Evolutionary conservation across 148 eudicot species (phyloP).

Genomic region (Vaccinium corymbosum): DNA sequence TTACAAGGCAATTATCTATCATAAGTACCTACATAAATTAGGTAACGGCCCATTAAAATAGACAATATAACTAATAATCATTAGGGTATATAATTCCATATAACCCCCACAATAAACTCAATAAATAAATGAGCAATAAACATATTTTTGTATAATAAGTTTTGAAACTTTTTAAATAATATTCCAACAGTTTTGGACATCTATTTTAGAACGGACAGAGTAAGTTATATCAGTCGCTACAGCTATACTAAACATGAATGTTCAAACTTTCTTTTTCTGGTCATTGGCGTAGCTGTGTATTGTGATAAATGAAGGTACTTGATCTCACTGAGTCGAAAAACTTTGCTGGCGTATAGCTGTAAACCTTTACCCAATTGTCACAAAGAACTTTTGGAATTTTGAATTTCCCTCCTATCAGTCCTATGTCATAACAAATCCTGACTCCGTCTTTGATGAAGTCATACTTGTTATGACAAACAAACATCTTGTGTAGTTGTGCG

Average conservation of each 20-base stretch:
- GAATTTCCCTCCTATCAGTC: background rate
- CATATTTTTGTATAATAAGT: too few species aligned
- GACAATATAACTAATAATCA: too few species aligned
- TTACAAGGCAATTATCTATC: too few species aligned
- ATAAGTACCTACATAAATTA: too few species aligned
- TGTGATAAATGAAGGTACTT: background rate
- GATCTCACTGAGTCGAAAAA: background rate
- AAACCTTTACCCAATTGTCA: background rate
- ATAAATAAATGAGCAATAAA: too few species aligned
- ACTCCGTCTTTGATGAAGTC: background rate
- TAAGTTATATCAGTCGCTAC: too few species aligned
- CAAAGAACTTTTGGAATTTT: background rate
- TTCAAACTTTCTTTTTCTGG: background rate
- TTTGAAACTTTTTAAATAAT: too few species aligned
- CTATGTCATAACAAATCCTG: background rate
- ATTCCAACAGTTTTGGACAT: too few species aligned
- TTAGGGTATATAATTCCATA: too few species aligned
- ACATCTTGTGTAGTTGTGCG: background rate
- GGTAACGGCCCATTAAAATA: too few species aligned
- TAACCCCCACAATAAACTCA: too few species aligned
- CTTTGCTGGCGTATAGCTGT: background rate
- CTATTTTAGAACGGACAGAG: too few species aligned
- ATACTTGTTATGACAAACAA: background rate
- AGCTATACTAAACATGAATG: background rate
- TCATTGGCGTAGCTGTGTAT: background rate